A percentile compares a stretch with the other conserved stretches of the same genome.
Evolutionary conservation across 805 yeast species (phyloP).

Genomic region (Saturnispora mendoncae): DNA sequence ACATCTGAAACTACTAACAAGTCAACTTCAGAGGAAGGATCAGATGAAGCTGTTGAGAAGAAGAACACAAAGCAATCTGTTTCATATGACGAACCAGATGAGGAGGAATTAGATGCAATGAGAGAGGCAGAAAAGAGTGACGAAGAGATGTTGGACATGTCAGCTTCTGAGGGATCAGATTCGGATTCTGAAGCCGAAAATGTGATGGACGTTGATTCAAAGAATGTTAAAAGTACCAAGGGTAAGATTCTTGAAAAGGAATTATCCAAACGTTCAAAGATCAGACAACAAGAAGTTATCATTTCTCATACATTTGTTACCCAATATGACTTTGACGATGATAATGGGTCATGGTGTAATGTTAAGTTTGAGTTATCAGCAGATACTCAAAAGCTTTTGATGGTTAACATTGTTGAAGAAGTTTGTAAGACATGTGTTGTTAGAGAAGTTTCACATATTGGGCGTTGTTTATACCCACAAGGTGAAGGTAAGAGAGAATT

Average conservation of each 20-base stretch:
- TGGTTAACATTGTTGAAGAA: constrained; percentile 94
- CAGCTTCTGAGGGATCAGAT: constrained; percentile 31
- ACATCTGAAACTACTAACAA: constrained; percentile 36
- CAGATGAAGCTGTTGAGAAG: constrained; percentile 46
- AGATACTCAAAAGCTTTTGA: constrained; percentile 82
- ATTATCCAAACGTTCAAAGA: constrained; percentile 57
- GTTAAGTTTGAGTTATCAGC: constrained; percentile 77
- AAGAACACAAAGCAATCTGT: constrained; percentile 74
- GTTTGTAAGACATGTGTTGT: constrained; percentile 86
- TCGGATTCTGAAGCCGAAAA: constrained; percentile 20
- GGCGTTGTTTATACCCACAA: constrained; percentile 82
- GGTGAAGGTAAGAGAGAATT: constrained; percentile 67
- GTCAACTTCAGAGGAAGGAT: constrained; percentile 26
- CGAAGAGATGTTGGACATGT: constrained; percentile 49
- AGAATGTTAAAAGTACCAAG: constrained; percentile 8
- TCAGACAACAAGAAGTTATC: constrained; percentile 78
- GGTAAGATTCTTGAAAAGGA: constrained; percentile 19
- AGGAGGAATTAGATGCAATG: constrained; percentile 88
- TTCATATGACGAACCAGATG: constrained; percentile 92
- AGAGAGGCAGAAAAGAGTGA: constrained; percentile 71
- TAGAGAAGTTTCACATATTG: constrained; percentile 83
- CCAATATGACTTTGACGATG: constrained; percentile 85
- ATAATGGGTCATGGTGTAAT: constrained; percentile 84
- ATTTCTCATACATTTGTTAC: constrained; percentile 65
- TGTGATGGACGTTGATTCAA: constrained; percentile 16